Base-by-base conservation (phyloP, 495 filamentous ascomycete genomes). In the Chaetomium fimeti region DNA sequence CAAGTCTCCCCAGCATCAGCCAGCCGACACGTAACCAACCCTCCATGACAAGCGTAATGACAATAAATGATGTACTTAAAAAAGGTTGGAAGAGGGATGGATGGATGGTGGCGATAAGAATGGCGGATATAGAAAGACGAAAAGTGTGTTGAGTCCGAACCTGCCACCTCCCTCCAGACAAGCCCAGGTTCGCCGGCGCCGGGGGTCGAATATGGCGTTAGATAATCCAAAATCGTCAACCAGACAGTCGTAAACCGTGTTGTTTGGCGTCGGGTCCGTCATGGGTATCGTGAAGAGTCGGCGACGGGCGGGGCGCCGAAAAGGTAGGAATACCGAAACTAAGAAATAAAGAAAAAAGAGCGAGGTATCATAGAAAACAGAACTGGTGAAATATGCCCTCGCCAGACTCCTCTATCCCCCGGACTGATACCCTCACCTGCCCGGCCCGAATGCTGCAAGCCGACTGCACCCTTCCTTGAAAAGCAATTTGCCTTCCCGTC, bases 381-480 rank as follows among this genome's bases (percentile, higher is more conserved):
- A 48, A 38, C 43, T 47, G 51, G 25, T 15, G 28, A 61, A 65
- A 62, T 43, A 62, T 48, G 57, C 48, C 65, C 64, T 55, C 62
- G 64, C 51, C 58, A 62, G 52, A 77, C 68, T 72, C 75, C 73
- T 75, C 71, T 73, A 77, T 70, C 48, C 67, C 56, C 22, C 62
- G 42, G 9, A 25, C 48, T 52, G 48, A 52, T 52, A 52, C 54
- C 64, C 24, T 53, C 22, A 20, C 32, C 6, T 61, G 47, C 59
- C 47, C 45, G n/a, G 45, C 55, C 60, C 13, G 32, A 38, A 62
- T 29, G 20, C 60, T 16, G 58, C 36, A 58, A 36, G 40, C 27
- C 43, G 42, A 62, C 38, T 24, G 54, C 49, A 36, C 52, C 28
- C 16, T 29, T 20, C 52, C 28, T 29, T 29, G 24, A 53, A 27